Evolutionary conservation across 2,329 filamentous ascomycete genomes (phyloP).

Genomic region (Diaporthe citrichinensis): DNA sequence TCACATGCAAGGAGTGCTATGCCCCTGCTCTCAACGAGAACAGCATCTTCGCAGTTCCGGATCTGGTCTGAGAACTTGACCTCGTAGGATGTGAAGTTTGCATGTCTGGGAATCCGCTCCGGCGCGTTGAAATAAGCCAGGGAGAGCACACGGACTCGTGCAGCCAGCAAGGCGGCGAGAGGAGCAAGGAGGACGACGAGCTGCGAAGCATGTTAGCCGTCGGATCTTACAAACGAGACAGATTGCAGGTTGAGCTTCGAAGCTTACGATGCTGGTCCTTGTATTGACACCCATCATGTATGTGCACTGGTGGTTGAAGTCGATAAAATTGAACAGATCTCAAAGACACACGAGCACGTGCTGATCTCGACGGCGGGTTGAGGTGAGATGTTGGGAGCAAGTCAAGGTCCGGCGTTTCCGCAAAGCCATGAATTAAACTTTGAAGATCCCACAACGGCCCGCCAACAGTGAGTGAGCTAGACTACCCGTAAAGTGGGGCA

Average conservation of each 20-base stretch:
- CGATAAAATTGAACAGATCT: fast-evolving
- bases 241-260: no score
- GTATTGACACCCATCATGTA: conserved; percentile 5
- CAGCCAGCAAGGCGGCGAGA: conserved; percentile 3
- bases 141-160: background rate
- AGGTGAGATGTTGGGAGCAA: background rate
- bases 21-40: conserved; percentile 53
- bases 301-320: background rate
- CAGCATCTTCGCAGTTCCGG: conserved; percentile 57
- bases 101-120: conserved; percentile 21
- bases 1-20: conserved; percentile 57
- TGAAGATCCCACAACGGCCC: background rate
- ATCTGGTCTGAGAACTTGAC: conserved; percentile 55
- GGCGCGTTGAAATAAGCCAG: conserved; percentile 25
- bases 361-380: no score
- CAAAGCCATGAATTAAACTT: background rate
- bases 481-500: background rate
- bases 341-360: background rate
- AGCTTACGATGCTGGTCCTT: conserved; percentile 3
- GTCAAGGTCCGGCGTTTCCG: background rate
- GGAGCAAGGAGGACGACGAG: conserved; percentile 1
- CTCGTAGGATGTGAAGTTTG: conserved; percentile 28
- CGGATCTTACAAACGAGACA: background rate
- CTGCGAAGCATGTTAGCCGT: background rate
- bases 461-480: background rate